Conservation (phyloP, 257 asterid species). For the Solanum virginianum region DNA sequence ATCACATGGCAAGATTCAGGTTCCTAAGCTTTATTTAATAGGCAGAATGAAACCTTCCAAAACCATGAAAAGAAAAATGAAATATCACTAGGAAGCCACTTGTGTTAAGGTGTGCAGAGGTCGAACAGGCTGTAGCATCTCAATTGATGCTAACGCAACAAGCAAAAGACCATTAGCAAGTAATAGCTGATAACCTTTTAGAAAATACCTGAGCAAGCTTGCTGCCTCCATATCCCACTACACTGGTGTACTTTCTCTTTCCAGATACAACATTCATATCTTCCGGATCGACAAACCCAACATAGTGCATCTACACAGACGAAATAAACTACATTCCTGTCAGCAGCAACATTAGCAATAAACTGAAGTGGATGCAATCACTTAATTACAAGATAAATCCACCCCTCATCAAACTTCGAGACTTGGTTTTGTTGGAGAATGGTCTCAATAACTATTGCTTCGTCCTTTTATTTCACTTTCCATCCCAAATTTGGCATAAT, state of each 20-base stretch:
- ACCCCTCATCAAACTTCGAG: not conserved
- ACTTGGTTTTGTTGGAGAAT: not conserved
- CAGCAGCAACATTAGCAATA: not conserved
- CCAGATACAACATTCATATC: conserved; percentile 91
- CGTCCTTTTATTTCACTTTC: not conserved
- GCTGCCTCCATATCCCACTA: conserved; percentile 74
- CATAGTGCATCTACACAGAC: conserved; percentile 60
- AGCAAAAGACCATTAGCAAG: not conserved
- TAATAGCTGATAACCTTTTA: not conserved
- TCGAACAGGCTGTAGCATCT: not conserved
- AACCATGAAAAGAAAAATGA: not conserved
- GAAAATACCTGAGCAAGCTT: conserved; percentile 79
- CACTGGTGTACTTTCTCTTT: conserved; percentile 65
- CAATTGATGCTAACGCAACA: not conserved
- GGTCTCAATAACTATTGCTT: not conserved
- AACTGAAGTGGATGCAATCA: not conserved
- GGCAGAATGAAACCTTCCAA: not conserved
- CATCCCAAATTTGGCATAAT: not conserved
- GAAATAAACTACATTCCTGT: not conserved
- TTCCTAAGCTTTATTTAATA: not conserved
- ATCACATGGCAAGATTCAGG: not conserved
- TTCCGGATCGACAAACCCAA: conserved; percentile 95
- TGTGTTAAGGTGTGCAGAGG: not conserved
- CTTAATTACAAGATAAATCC: not conserved
- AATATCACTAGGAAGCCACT: not conserved